Conservation (phyloP, 306 rosid genomes). For the Fagus sylvatica region DNA sequence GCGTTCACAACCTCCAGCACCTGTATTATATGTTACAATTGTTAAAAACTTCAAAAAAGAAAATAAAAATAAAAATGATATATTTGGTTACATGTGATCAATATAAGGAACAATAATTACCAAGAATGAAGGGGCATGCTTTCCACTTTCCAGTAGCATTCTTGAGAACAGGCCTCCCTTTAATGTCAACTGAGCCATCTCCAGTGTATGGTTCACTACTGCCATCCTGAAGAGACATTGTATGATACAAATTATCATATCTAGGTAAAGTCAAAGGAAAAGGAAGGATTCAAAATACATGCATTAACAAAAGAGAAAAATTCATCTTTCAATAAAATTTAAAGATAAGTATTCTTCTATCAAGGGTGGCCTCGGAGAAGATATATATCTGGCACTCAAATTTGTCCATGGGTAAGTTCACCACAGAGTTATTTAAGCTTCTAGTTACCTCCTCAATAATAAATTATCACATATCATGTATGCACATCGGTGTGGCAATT, state of each 20-base stretch:
- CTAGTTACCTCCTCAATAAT: no score
- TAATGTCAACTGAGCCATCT: slow-evolving; percentile 51
- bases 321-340: no score
- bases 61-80: neutral
- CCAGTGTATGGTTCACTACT: slow-evolving; percentile 38
- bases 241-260: neutral
- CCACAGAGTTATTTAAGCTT: no score
- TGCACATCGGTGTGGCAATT: no score
- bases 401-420: no score
- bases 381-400: no score
- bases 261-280: neutral
- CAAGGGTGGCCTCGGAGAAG: no score
- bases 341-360: no score
- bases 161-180: slow-evolving; percentile 48
- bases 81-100: neutral
- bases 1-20: slow-evolving; percentile 89
- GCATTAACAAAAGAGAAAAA: no score
- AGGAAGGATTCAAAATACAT: neutral
- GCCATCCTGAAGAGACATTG: slow-evolving; percentile 25
- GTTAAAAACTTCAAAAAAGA: neutral
- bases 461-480: no score
- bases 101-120: slow-evolving; percentile 28
- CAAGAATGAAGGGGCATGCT: slow-evolving; percentile 61
- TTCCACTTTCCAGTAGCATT: slow-evolving; percentile 55
- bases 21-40: slow-evolving; percentile 42